phyloP scores from a whole-genome alignment of 352 stramenopile genomes.

The Globisporangium barbulae region DNA sequence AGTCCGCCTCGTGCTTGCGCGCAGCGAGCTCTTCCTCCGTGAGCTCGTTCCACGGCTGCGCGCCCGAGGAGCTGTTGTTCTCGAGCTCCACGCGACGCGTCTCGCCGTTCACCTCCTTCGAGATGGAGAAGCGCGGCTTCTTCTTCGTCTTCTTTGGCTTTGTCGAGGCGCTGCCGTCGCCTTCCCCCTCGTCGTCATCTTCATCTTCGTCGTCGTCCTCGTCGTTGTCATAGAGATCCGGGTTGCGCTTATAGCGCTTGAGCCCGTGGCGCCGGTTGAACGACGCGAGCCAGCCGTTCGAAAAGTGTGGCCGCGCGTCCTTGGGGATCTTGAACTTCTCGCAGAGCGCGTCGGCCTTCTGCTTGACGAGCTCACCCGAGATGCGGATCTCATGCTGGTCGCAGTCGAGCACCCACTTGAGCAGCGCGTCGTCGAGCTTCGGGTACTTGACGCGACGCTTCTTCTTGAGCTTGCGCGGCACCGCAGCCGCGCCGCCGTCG shows the following conservation, averaged over 20 bases:
- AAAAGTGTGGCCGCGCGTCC: slow-evolving; percentile 40
- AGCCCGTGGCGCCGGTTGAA: slow-evolving; percentile 47
- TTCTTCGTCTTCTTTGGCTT: slow-evolving; percentile 9
- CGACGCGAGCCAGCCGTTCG: slow-evolving; percentile 55
- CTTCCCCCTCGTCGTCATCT: background rate
- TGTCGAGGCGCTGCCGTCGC: background rate
- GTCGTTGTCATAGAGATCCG: background rate
- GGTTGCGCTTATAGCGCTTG: slow-evolving; percentile 15
- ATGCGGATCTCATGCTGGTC: slow-evolving; percentile 25
- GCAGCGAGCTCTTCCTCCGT: slow-evolving; percentile 19
- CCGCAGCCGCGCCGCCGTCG: background rate
- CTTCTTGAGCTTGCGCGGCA: slow-evolving; percentile 10
- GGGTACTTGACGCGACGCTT: slow-evolving; percentile 43
- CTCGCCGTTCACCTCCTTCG: slow-evolving; percentile 13
- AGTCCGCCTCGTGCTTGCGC: slow-evolving; percentile 19
- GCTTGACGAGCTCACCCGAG: slow-evolving; percentile 33
- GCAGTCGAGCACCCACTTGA: slow-evolving; percentile 43
- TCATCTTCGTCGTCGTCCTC: background rate
- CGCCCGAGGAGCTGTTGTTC: background rate
- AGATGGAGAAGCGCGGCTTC: slow-evolving; percentile 8
- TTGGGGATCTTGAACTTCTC: slow-evolving; percentile 28
- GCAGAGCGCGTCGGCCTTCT: slow-evolving; percentile 32
- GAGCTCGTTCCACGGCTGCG: slow-evolving; percentile 12
- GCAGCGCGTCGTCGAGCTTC: slow-evolving; percentile 44
- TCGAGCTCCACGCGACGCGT: slow-evolving; percentile 7